Evolutionary conservation across 352 stramenopile genomes (phyloP), one percentile per base, ranked within the genome.

Genomic region (Paralagenidium karlingii): DNA sequence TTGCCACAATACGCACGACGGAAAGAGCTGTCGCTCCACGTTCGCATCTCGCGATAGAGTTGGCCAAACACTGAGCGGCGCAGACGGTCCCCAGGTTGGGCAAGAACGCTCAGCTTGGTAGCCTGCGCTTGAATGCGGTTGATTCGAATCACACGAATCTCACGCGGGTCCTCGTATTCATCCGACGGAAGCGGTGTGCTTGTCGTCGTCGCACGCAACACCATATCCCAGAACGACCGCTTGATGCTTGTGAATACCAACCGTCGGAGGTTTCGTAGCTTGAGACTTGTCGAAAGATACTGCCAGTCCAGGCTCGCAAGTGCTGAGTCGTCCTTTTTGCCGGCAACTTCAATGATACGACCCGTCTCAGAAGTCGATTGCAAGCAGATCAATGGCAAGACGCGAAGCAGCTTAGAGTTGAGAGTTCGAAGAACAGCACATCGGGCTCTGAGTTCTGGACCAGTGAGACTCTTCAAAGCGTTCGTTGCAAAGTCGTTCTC

Each of bases 81-180:
- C 20, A 96, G 41, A 1, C 87, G 74, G 43, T 96, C 84, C 24
- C 66, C 74, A 4, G 82, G 67, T 45, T 96, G 91, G 0, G 84
- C 76, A 24, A 92, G 55, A 43, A 88, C 55, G 31, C 89, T 94
- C 36, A 96, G 51, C 40, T 89, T 90, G 8, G 78, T 80, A 3
- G 78, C 58, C 42, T 94, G 80, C 0, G 87, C 85, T 45, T 93
- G 93, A 33, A 99, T 89, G 22, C 95, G 84, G 57, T 99, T 99
- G 25, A 99, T 92, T 25, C 89, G 80, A 33, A 99, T 93, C 28
- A 96, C 96, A 13, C 94, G 77, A 49, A 99, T 97, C 55, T 99
- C 94, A 22, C 94, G 82, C 12, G 96, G 95, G 21, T 98, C 73
- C 60, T 99, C 95, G 58, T 99, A 99, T 51, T 99, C 96, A 50